A percentile compares a stretch with the other conserved stretches of the same genome.
Evolutionary conservation across 163 green algal genomes (phyloP).

Genomic region (Chlorella variabilis): DNA sequence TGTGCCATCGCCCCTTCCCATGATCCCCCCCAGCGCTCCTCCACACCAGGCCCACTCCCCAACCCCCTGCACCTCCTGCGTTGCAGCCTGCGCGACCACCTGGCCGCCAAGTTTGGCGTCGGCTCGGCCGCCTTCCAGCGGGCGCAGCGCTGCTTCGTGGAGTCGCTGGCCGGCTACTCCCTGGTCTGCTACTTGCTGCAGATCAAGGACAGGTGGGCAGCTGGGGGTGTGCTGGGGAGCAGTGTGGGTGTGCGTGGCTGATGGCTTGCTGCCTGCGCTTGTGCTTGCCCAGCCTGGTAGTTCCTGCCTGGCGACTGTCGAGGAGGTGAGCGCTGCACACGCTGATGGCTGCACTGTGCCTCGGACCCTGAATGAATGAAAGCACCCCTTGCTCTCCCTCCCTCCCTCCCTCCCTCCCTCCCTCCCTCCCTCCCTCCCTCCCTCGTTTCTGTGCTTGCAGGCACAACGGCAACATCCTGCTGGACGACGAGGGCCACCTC

Average conservation of each 20-base stretch:
- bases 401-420: neutral
- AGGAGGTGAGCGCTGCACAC: no score
- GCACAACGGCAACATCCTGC: slow-evolving; percentile 95
- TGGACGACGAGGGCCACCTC: slow-evolving; percentile 88
- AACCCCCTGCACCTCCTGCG: no score
- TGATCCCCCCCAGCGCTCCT: no score
- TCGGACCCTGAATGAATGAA: no score
- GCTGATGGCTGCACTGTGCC: no score
- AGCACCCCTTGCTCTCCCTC: no score
- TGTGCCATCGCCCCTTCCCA: no score
- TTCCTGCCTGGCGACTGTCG: no score
- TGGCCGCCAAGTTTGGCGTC: slow-evolving; percentile 76
- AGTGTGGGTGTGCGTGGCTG: neutral
- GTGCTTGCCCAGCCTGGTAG: neutral
- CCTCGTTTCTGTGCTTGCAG: slow-evolving; percentile 43
- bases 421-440: no score
- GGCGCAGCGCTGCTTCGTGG: slow-evolving; percentile 92
- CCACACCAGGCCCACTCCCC: no score
- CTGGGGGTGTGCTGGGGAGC: neutral
- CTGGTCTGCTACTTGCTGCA: slow-evolving; percentile 94
- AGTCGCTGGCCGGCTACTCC: slow-evolving; percentile 95
- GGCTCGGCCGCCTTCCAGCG: slow-evolving; percentile 66
- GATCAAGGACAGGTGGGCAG: slow-evolving; percentile 54
- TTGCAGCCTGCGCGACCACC: slow-evolving; percentile 78
- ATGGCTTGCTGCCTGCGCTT: neutral